These are phyloP conservation scores for Tetrastigma voinierianum DNA, from an alignment of 164 flowering plant species.

Conservation along the genomic window DNA sequence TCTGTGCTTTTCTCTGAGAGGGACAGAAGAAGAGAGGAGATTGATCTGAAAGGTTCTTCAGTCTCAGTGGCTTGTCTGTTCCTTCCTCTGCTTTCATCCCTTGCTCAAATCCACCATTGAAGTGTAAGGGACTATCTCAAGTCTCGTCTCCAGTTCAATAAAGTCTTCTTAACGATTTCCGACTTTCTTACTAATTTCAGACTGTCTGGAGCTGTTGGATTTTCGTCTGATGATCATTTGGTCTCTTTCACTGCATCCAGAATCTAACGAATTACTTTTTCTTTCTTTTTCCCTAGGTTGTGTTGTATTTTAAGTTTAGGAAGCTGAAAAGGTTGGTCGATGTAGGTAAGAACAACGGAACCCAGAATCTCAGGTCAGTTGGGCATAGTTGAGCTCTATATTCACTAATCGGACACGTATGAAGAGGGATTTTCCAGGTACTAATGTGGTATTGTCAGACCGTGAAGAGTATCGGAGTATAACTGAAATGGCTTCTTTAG, in stretches of 20 bases:
- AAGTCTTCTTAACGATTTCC: conserved; percentile 38
- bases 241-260: conserved; percentile 52
- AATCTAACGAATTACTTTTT: conserved; percentile 32
- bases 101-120: conserved; percentile 40
- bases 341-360: conserved; percentile 54
- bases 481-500: conserved; percentile 42
- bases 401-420: conserved; percentile 77
- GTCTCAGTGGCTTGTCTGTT: conserved; percentile 36
- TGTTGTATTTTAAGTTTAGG: background rate
- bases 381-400: conserved; percentile 79
- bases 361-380: conserved; percentile 45
- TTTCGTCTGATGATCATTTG: conserved; percentile 51
- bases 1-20: no score
- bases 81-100: conserved; percentile 34
- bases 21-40: no score
- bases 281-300: no score
- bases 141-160: conserved; percentile 40
- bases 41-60: background rate
- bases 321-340: background rate
- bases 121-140: conserved; percentile 29
- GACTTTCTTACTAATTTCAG: conserved; percentile 62
- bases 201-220: conserved; percentile 87
- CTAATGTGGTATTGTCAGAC: conserved; percentile 41
- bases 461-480: conserved; percentile 50
- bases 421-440: conserved; percentile 80